Percentiles rank a stretch among this genome's conserved stretches.
Conservation (phyloP, 2,329 filamentous ascomycete species). For the Apiospora rasikravindrae region DNA sequence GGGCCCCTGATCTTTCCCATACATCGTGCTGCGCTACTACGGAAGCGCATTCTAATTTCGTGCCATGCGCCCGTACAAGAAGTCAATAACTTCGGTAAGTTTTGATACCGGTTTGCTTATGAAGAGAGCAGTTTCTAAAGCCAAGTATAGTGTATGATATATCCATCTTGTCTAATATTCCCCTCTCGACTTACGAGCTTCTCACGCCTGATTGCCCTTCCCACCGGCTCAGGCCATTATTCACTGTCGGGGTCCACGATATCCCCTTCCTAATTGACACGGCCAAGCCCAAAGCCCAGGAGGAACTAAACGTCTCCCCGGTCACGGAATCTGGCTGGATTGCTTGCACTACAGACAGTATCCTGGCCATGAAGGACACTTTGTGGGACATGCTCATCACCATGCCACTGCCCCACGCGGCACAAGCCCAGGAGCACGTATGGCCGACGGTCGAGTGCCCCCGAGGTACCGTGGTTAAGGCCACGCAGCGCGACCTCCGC, state of each 20-base stretch:
- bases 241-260: constrained; percentile 91
- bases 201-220: constrained; percentile 67
- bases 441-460: constrained; percentile 80
- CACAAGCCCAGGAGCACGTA: constrained; percentile 61
- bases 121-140: constrained; percentile 27
- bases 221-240: constrained; percentile 79
- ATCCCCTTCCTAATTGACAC: constrained; percentile 77
- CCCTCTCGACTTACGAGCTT: constrained; percentile 71
- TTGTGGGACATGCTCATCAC: constrained; percentile 91
- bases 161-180: constrained; percentile 90
- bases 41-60: constrained; percentile 87
- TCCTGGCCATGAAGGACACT: constrained; percentile 82
- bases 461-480: constrained; percentile 71
- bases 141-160: constrained; percentile 78
- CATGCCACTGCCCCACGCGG: constrained; percentile 68
- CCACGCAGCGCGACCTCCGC: constrained; percentile 87
- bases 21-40: constrained; percentile 82
- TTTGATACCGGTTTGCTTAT: not conserved
- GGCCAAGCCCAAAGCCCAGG: constrained; percentile 49
- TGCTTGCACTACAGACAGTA: constrained; percentile 94
- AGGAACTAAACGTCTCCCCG: constrained; percentile 41
- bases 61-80: constrained; percentile 84
- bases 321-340: constrained; percentile 76
- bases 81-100: constrained; percentile 85
- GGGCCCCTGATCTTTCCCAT: constrained; percentile 92